phyloP scores from a whole-genome alignment of 2,329 filamentous ascomycete species.

The Clonostachys byssicola region DNA sequence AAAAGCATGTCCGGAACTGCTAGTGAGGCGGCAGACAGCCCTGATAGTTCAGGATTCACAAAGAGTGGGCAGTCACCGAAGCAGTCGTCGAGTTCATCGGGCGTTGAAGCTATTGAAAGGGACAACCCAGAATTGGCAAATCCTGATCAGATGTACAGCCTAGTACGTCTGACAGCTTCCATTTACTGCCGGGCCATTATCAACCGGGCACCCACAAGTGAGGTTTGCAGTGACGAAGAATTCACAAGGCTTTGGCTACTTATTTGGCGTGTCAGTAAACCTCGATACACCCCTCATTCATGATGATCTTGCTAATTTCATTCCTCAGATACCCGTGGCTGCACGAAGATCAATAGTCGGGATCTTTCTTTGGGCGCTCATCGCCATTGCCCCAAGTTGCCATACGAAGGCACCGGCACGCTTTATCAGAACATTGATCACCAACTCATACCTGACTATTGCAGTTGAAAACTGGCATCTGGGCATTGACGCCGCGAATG shows the following conservation, averaged over 20 bases:
- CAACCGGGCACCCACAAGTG: conserved; percentile 32
- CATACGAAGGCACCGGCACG: conserved; percentile 31
- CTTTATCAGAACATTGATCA: conserved; percentile 40
- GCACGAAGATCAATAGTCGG: conserved; percentile 42
- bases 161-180: conserved; percentile 38
- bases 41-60: conserved; percentile 1
- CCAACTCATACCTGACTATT: conserved; percentile 36
- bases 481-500: conserved; percentile 25
- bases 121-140: background rate
- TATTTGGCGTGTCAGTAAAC: conserved; percentile 32
- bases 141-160: conserved; percentile 41
- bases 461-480: conserved; percentile 45
- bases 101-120: background rate
- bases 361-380: conserved; percentile 42
- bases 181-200: conserved; percentile 43
- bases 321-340: conserved; percentile 20
- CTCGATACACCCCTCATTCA: no score
- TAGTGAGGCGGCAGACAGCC: background rate
- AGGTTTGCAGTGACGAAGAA: conserved; percentile 29
- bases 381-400: conserved; percentile 33
- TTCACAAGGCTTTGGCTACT: conserved; percentile 39
- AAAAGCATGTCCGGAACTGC: background rate
- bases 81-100: background rate
- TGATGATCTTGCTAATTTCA: no score
- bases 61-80: background rate